phyloP scores from a whole-genome alignment of 2,329 filamentous ascomycete species.

The Exophiala calicioides region DNA sequence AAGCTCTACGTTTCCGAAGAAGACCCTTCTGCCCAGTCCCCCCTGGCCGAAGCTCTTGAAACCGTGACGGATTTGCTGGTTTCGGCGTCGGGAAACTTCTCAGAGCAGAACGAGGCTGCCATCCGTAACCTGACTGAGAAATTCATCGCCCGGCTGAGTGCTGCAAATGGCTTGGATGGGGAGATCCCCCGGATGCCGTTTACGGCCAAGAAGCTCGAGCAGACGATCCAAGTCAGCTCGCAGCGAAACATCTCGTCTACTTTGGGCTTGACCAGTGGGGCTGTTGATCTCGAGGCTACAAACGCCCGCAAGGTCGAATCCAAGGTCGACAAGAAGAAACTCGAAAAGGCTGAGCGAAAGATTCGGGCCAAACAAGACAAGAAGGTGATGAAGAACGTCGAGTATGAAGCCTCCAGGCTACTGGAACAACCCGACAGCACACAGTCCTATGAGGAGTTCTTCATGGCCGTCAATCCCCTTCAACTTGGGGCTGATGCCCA shows the following conservation, averaged over 20 bases:
- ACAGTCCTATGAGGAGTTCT: conserved; percentile 98
- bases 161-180: conserved; percentile 67
- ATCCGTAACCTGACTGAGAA: conserved; percentile 84
- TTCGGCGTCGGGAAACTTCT: conserved; percentile 86
- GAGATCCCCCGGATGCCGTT: conserved; percentile 71
- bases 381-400: conserved; percentile 96
- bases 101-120: conserved; percentile 69
- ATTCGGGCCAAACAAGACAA: conserved; percentile 98
- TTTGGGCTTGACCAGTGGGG: conserved; percentile 77
- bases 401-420: conserved; percentile 91
- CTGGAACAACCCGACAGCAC: conserved; percentile 79
- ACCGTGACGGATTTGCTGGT: conserved; percentile 85
- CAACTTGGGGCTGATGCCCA: conserved; percentile 72
- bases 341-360: conserved; percentile 97
- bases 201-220: conserved; percentile 80
- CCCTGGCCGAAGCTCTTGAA: conserved; percentile 79
- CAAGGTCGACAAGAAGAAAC: conserved; percentile 96
- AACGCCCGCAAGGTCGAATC: conserved; percentile 94
- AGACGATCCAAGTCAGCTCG: conserved; percentile 90
- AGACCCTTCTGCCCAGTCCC: conserved; percentile 69
- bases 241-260: conserved; percentile 97
- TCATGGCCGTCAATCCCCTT: conserved; percentile 98
- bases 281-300: conserved; percentile 90
- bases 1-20: conserved; percentile 74
- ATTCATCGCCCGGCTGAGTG: conserved; percentile 80